Conservation (phyloP, 202 grass and related monocot species). For the Dendrocalamus latiflorus region DNA sequence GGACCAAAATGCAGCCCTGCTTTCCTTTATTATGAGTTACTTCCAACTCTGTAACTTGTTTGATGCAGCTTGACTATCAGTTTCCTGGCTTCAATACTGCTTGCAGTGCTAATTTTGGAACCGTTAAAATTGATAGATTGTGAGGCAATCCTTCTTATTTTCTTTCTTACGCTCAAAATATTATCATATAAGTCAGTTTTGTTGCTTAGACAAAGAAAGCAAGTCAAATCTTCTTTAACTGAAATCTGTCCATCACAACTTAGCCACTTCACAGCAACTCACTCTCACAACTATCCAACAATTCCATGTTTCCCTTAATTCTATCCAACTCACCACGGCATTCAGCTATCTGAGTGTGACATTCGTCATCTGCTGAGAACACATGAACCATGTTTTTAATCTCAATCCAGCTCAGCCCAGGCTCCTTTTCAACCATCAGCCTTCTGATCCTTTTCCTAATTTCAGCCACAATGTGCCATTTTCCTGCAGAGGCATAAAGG, state of each 20-base stretch:
- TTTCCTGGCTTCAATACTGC: no score
- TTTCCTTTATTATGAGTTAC: no score
- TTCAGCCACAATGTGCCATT: constrained; percentile 60
- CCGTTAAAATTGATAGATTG: no score
- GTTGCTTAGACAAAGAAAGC: not conserved
- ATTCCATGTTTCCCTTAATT: constrained; percentile 49
- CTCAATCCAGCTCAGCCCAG: constrained; percentile 76
- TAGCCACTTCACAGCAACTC: constrained; percentile 27
- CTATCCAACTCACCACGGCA: constrained; percentile 40
- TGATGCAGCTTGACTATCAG: no score
- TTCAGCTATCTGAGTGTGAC: constrained; percentile 38
- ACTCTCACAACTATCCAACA: constrained; percentile 28
- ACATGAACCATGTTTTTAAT: constrained; percentile 44
- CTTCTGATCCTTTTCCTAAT: constrained; percentile 72
- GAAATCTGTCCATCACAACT: not conserved
- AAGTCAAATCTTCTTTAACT: not conserved
- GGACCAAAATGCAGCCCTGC: no score
- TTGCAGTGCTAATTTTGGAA: no score
- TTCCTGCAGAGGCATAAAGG: constrained; percentile 66
- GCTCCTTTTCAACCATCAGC: constrained; percentile 62
- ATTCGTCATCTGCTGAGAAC: constrained; percentile 53
- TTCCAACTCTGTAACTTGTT: no score
- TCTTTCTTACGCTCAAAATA: no score
- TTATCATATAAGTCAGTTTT: not conserved
- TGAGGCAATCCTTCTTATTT: no score